Evolutionary conservation across 164 flowering plant genomes (phyloP), one percentile per base, ranked within the genome.

Genomic region (Annona cherimola): DNA sequence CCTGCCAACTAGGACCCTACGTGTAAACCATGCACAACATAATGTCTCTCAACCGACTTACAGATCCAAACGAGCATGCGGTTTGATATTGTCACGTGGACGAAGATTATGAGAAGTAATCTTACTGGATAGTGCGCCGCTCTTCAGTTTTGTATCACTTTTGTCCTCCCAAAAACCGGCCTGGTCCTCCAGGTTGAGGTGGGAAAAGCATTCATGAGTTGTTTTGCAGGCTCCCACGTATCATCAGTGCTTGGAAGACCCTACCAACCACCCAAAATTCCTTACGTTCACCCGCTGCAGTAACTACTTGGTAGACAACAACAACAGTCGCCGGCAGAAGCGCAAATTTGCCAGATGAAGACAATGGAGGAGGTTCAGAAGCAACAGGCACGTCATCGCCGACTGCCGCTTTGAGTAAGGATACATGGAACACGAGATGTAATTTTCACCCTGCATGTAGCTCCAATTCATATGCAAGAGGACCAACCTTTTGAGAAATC

Each of bases 381-480:
- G 3, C 0, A 14, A 35, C 20, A 63, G 35, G 7, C 11, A 20
- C 41, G 20, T 20, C 11, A 9, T 63, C 9, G 12, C 41, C 41
- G 20, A 12, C 20, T 39, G 14, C 20, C 66, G 2, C 19, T 63
- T 62, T 62, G 9, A 62, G 19, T 4, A 12, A 14, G 12, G 66
- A 63, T 18, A 63, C 66, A 4, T 63, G 66, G 41, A 63, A 20
- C 66, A 20, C 19, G 14, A 35, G 66, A 63, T 63, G 66, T 63
- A 20, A 7, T 63, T 63, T 63, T 4, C 66, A 14, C 41, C 0
- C 4, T 63, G 66, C 41, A 63, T 3, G 66, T 9, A 63, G 41
- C 12, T 63, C 66, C 66, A 63, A 63, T 11, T 1, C 11, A 63
- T 63, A 63, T 63, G 66, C 19, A 9, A 63, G 9, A 0, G 66